A percentile compares a stretch with the other conserved stretches of the same genome.
phyloP scores from a whole-genome alignment of 2,329 filamentous ascomycete species.

The Tolypocladium endophyticum region DNA sequence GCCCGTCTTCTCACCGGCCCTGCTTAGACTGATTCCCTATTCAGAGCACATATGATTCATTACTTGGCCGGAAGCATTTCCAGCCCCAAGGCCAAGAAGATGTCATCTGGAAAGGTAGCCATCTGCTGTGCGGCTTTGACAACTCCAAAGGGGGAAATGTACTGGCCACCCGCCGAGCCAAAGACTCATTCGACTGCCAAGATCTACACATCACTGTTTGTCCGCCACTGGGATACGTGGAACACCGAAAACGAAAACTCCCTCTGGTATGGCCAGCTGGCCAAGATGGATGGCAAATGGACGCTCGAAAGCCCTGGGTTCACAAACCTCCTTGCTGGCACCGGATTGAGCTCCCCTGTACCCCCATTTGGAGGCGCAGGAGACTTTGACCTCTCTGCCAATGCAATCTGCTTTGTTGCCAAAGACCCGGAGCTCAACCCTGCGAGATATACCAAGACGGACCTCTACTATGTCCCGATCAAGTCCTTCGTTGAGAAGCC shows the following conservation, averaged over 20 bases:
- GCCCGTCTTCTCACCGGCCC: background rate
- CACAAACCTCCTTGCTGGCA: constrained; percentile 53
- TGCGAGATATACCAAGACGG: constrained; percentile 69
- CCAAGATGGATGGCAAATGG: constrained; percentile 29
- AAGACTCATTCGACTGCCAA: constrained; percentile 54
- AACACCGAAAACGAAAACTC: constrained; percentile 57
- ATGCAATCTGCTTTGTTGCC: constrained; percentile 62
- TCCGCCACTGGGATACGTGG: constrained; percentile 78
- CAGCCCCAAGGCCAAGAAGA: constrained; percentile 47
- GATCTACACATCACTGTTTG: constrained; percentile 66
- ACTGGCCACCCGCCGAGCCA: constrained; percentile 51
- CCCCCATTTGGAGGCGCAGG: constrained; percentile 67
- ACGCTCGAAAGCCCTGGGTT: constrained; percentile 34
- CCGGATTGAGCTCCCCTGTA: constrained; percentile 54
- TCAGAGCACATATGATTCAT: constrained; percentile 33
- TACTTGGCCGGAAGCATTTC: constrained; percentile 42
- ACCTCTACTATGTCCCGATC: constrained; percentile 65
- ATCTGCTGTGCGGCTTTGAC: constrained; percentile 54
- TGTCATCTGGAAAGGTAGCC: constrained; percentile 38
- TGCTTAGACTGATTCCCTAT: background rate
- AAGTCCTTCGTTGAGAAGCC: constrained; percentile 47
- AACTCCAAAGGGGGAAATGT: constrained; percentile 57
- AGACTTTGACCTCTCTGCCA: constrained; percentile 66
- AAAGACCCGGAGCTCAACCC: constrained; percentile 63
- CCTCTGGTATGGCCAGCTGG: constrained; percentile 61